A percentile compares a stretch with the other conserved stretches of the same genome.
These are phyloP conservation scores for Epichloe glyceriae DNA, from an alignment of 2,329 filamentous ascomycete genomes.

Conservation along the genomic window DNA sequence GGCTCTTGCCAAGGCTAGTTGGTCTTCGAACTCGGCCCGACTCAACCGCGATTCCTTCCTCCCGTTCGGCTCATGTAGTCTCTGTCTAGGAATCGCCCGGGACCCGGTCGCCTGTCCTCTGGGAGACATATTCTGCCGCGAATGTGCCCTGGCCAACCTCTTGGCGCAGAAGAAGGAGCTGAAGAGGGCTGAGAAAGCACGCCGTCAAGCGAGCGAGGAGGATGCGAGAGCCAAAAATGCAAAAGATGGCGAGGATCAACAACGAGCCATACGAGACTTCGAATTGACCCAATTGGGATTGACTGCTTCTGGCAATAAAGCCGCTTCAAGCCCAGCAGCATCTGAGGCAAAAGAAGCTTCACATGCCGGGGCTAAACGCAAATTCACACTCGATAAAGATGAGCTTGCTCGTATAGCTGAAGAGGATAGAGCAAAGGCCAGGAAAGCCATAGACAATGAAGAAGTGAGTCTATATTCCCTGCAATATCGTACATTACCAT, in stretches of 20 bases:
- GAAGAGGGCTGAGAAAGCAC: slow-evolving; percentile 59
- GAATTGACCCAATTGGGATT: slow-evolving; percentile 71
- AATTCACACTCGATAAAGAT: slow-evolving; percentile 61
- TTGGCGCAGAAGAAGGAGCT: slow-evolving; percentile 85
- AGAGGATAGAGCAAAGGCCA: slow-evolving; percentile 57
- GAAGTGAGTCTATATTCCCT: slow-evolving; percentile 32
- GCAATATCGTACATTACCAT: not conserved
- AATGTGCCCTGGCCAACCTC: slow-evolving; percentile 87
- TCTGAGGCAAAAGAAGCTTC: not conserved
- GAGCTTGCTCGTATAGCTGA: slow-evolving; percentile 58
- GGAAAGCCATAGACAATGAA: slow-evolving; percentile 59
- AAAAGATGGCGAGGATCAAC: slow-evolving; percentile 55
- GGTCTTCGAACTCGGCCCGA: slow-evolving; percentile 72
- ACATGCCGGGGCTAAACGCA: slow-evolving; percentile 44
- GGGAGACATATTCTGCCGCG: slow-evolving; percentile 88
- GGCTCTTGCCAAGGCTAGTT: slow-evolving; percentile 64
- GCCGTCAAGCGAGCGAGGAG: slow-evolving; percentile 49
- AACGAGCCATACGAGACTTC: slow-evolving; percentile 65
- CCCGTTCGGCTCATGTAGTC: slow-evolving; percentile 74
- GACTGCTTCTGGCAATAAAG: slow-evolving; percentile 25
- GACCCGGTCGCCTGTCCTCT: slow-evolving; percentile 72
- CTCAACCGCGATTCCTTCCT: slow-evolving; percentile 85
- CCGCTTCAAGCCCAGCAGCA: slow-evolving; percentile 14
- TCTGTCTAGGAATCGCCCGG: slow-evolving; percentile 72
- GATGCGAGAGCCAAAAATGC: slow-evolving; percentile 44